A percentile compares a stretch with the other conserved stretches of the same genome.
These are phyloP conservation scores for Chaetomium tenue DNA, from an alignment of 495 filamentous ascomycete genomes.

Conservation along the genomic window DNA sequence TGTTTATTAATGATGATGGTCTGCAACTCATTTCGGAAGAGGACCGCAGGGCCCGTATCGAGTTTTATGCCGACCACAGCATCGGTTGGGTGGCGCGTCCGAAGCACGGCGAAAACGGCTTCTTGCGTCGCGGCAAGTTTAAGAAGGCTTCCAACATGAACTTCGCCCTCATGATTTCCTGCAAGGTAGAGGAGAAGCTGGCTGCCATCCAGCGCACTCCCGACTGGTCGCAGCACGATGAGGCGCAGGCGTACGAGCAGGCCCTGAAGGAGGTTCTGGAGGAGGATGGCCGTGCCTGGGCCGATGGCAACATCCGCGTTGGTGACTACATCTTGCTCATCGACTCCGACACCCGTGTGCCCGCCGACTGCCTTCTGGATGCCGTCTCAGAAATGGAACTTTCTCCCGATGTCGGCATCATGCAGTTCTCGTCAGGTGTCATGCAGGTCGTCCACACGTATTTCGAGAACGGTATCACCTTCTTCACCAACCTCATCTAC, in stretches of 20 bases:
- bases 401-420: slow-evolving; percentile 74
- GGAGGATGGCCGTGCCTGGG: slow-evolving; percentile 70
- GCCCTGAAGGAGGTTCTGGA: slow-evolving; percentile 67
- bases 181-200: slow-evolving; percentile 70
- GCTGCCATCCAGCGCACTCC: slow-evolving; percentile 52
- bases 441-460: slow-evolving; percentile 76
- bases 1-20: slow-evolving; percentile 80
- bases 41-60: slow-evolving; percentile 63
- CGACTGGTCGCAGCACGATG: slow-evolving; percentile 67
- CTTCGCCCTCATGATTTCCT: slow-evolving; percentile 71
- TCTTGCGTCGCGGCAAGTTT: slow-evolving; percentile 62
- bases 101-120: slow-evolving; percentile 60
- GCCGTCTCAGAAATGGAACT: slow-evolving; percentile 78
- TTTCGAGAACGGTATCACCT: slow-evolving; percentile 75
- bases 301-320: slow-evolving; percentile 74
- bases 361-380: slow-evolving; percentile 70
- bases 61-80: slow-evolving; percentile 67
- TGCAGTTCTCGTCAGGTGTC: slow-evolving; percentile 78
- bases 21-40: slow-evolving; percentile 67
- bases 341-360: slow-evolving; percentile 77
- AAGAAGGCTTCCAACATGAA: slow-evolving; percentile 88
- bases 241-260: slow-evolving; percentile 66
- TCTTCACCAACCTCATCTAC: slow-evolving; percentile 84
- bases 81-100: slow-evolving; percentile 80
- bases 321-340: slow-evolving; percentile 77